Percentiles rank a stretch among this genome's conserved stretches.
phyloP scores from a whole-genome alignment of 805 yeast genomes.

The Zygoascus biomembranicola region DNA sequence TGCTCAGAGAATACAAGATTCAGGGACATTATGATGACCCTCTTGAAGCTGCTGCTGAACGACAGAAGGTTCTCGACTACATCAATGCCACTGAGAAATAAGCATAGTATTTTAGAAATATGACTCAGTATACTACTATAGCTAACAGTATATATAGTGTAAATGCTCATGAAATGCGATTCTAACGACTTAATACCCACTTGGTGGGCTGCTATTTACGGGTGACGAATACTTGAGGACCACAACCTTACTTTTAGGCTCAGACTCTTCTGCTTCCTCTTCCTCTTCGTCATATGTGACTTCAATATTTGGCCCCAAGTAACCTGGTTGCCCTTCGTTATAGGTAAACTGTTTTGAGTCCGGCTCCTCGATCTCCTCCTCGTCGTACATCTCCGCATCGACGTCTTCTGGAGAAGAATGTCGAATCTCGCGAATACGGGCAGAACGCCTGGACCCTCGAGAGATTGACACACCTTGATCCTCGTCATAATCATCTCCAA shows the following conservation, averaged over 20 bases:
- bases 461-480: background rate
- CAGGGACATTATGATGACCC: constrained; percentile 3
- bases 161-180: background rate
- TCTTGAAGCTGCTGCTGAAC: constrained; percentile 4
- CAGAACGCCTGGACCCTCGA: background rate
- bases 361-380: background rate
- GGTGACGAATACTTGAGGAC: background rate
- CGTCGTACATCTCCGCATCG: background rate
- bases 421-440: background rate
- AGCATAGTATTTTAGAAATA: background rate
- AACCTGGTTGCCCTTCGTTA: too few relatives aligned
- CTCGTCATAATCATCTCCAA: background rate
- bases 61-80: constrained; percentile 1
- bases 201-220: background rate
- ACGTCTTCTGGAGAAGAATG: background rate
- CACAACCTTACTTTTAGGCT: background rate
- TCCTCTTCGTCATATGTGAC: background rate
- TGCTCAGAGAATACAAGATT: constrained; percentile 10
- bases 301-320: too few relatives aligned
- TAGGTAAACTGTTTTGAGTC: background rate
- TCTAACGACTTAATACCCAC: background rate
- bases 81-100: constrained; percentile 1
- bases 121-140: background rate
- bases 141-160: too few relatives aligned
- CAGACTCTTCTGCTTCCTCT: background rate